Conservation (phyloP, 352 stramenopile genomes). For the Phytopythium helicoides region DNA sequence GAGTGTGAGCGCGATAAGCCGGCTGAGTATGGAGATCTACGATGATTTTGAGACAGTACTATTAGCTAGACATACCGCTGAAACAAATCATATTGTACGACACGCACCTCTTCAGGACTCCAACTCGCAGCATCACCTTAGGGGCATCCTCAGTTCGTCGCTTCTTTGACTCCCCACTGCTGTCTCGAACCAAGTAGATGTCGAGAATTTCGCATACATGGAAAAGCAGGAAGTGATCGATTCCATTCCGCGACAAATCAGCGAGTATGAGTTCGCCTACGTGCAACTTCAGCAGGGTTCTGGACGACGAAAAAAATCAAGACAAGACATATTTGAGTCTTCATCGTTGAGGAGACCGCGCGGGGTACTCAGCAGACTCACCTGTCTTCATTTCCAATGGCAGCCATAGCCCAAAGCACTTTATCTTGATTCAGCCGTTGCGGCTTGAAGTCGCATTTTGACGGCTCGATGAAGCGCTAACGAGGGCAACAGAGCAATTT, state of each 20-base stretch:
- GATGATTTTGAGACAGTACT: no score
- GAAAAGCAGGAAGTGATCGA: constrained; percentile 76
- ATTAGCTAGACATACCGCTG: not conserved
- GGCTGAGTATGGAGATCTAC: constrained; percentile 53
- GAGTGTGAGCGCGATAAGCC: constrained; percentile 38
- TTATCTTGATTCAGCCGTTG: constrained; percentile 26
- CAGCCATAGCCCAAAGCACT: constrained; percentile 39
- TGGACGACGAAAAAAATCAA: constrained; percentile 6
- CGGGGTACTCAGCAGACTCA: constrained; percentile 18
- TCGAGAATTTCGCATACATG: constrained; percentile 81
- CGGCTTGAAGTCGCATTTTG: constrained; percentile 41
- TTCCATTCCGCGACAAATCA: constrained; percentile 49
- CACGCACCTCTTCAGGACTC: constrained; percentile 64
- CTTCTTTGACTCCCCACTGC: constrained; percentile 16
- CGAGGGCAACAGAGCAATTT: constrained; percentile 2
- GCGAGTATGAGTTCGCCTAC: constrained; percentile 73
- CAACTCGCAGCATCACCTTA: constrained; percentile 50
- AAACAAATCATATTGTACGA: not conserved
- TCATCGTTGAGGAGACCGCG: not conserved
- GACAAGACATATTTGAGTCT: not conserved
- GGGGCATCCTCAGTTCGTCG: constrained; percentile 23
- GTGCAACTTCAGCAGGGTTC: constrained; percentile 53
- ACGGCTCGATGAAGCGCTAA: constrained; percentile 48
- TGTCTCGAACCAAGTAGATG: constrained; percentile 30
- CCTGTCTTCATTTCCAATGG: constrained; percentile 61